Percentiles rank a stretch among this genome's conserved stretches.
Conservation (phyloP, 371 early-diverging fungal genomes). For the Blakeslea trispora region DNA sequence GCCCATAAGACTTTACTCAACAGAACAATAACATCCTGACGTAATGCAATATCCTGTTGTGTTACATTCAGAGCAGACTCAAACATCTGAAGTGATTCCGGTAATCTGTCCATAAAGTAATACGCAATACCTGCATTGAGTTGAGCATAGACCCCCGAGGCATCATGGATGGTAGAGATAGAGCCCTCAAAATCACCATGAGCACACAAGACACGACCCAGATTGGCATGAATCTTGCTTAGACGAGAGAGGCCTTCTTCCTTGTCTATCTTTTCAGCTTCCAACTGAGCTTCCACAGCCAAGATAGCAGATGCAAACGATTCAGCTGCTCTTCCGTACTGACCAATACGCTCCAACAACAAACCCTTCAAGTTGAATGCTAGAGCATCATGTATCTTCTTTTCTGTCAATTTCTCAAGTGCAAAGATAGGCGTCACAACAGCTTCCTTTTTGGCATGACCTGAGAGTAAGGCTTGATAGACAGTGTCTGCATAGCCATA, state of each 20-base stretch:
- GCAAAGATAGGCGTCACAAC: slow-evolving; percentile 65
- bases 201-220: slow-evolving; percentile 65
- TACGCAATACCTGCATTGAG: slow-evolving; percentile 77
- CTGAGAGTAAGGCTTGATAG: slow-evolving; percentile 36
- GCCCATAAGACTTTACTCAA: slow-evolving; percentile 89
- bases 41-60: slow-evolving; percentile 48
- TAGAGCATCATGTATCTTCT: slow-evolving; percentile 57
- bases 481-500: slow-evolving; percentile 71
- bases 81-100: slow-evolving; percentile 70
- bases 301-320: slow-evolving; percentile 64
- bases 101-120: slow-evolving; percentile 70
- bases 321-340: slow-evolving; percentile 66
- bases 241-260: slow-evolving; percentile 26
- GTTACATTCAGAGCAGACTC: slow-evolving; percentile 68
- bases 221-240: slow-evolving; percentile 55
- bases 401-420: slow-evolving; percentile 74
- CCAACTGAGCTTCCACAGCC: slow-evolving; percentile 44
- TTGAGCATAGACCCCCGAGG: slow-evolving; percentile 49
- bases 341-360: slow-evolving; percentile 71
- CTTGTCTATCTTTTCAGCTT: slow-evolving; percentile 21
- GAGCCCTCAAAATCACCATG: slow-evolving; percentile 54
- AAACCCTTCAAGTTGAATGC: slow-evolving; percentile 77
- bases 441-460: slow-evolving; percentile 16
- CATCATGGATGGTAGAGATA: slow-evolving; percentile 43
- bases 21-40: slow-evolving; percentile 68